phyloP scores from a whole-genome alignment of 371 early-diverging fungal genomes.

The Syncephalastrum racemosum region DNA sequence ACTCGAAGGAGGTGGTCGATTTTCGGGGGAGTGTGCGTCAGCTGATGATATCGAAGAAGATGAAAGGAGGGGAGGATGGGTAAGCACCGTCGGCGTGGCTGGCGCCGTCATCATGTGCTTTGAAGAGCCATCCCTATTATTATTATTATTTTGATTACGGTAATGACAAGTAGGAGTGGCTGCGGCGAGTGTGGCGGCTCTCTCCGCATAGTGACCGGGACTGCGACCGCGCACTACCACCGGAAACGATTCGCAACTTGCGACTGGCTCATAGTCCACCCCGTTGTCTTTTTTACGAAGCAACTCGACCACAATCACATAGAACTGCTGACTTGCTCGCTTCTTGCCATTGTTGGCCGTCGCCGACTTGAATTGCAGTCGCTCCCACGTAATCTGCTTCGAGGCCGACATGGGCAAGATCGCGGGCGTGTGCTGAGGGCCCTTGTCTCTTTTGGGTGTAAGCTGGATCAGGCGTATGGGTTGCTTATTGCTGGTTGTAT shows the following conservation, averaged over 20 bases:
- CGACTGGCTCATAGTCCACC: conserved; percentile 41
- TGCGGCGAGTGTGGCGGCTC: conserved; percentile 10
- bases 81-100: no score
- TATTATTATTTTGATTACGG: no score
- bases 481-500: conserved; percentile 25
- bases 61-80: no score
- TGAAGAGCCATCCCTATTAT: no score
- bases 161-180: conserved; percentile 9
- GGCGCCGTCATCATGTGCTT: no score
- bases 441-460: conserved; percentile 88
- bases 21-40: no score
- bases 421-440: conserved; percentile 70
- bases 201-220: conserved; percentile 79
- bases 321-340: conserved; percentile 83
- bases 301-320: conserved; percentile 63
- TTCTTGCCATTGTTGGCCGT: conserved; percentile 89
- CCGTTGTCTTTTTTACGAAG: conserved; percentile 51
- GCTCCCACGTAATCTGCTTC: conserved; percentile 68
- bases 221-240: conserved; percentile 89
- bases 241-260: conserved; percentile 61
- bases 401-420: conserved; percentile 45
- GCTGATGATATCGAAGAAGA: no score
- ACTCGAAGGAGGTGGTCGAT: no score
- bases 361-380: conserved; percentile 89
- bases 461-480: conserved; percentile 79